A percentile compares a stretch with the other conserved stretches of the same genome.
These are phyloP conservation scores for Penicillium herquei DNA, from an alignment of 495 filamentous ascomycete species.

Conservation along the genomic window DNA sequence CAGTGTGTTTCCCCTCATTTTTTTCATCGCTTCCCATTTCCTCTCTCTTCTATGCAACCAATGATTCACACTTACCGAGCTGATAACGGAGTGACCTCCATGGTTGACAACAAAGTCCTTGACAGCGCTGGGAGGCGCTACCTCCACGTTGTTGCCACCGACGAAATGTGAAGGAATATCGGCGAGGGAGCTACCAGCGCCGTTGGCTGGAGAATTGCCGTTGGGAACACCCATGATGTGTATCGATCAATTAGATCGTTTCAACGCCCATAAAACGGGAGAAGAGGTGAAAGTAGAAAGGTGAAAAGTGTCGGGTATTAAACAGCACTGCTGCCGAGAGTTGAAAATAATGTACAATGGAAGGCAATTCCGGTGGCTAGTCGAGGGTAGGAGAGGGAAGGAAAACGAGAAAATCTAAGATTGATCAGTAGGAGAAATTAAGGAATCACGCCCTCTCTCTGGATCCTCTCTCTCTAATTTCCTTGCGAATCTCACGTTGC, in stretches of 20 bases:
- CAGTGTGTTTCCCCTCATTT: too few species aligned
- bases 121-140: constrained; percentile 73
- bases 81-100: constrained; percentile 96
- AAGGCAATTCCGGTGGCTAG: constrained; percentile 11
- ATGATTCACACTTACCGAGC: constrained; percentile 63
- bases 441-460: neutral
- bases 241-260: constrained; percentile 5
- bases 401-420: neutral
- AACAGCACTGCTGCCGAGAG: constrained; percentile 17
- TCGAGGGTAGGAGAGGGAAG: constrained; percentile 2
- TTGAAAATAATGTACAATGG: constrained; percentile 22
- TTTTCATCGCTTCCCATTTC: too few species aligned
- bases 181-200: constrained; percentile 58
- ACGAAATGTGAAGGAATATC: constrained; percentile 91
- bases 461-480: too few species aligned
- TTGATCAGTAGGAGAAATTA: neutral
- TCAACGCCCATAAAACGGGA: constrained; percentile 21
- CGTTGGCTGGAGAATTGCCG: constrained; percentile 43
- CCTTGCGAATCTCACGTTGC: neutral
- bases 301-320: constrained; percentile 7
- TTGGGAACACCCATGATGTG: constrained; percentile 43
- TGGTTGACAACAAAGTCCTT: constrained; percentile 92
- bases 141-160: constrained; percentile 82
- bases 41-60: too few species aligned
- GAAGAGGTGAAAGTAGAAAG: neutral